Conservation (phyloP, 2,329 filamentous ascomycete species). For the Sclerotinia subarctica region DNA sequence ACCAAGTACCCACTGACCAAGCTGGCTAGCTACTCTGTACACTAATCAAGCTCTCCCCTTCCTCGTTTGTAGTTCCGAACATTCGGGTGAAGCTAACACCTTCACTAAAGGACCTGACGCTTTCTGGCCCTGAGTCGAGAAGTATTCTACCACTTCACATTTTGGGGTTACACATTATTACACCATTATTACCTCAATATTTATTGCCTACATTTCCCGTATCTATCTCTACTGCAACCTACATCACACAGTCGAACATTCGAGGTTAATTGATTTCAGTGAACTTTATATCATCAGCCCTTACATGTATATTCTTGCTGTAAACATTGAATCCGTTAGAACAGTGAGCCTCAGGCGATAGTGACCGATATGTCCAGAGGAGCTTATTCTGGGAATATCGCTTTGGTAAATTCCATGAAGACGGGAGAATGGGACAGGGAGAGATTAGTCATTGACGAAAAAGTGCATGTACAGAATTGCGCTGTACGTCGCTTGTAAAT, state of each 20-base stretch:
- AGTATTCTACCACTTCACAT: neutral
- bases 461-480: neutral
- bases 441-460: neutral
- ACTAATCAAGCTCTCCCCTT: neutral
- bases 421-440: neutral
- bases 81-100: neutral
- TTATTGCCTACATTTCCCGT: neutral
- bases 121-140: neutral
- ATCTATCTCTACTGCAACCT: neutral
- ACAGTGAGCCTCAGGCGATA: no score
- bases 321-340: no score
- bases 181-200: neutral
- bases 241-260: no score
- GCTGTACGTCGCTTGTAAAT: neutral
- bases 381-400: no score
- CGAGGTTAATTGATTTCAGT: no score
- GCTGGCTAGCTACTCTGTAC: no score
- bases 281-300: no score
- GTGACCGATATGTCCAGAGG: no score
- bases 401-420: no score
- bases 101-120: neutral
- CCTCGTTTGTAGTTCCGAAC: neutral
- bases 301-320: no score
- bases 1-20: neutral
- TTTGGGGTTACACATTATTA: neutral